Conservation (phyloP, 2,329 filamentous ascomycete species). For the Talaromyces sp. region DNA sequence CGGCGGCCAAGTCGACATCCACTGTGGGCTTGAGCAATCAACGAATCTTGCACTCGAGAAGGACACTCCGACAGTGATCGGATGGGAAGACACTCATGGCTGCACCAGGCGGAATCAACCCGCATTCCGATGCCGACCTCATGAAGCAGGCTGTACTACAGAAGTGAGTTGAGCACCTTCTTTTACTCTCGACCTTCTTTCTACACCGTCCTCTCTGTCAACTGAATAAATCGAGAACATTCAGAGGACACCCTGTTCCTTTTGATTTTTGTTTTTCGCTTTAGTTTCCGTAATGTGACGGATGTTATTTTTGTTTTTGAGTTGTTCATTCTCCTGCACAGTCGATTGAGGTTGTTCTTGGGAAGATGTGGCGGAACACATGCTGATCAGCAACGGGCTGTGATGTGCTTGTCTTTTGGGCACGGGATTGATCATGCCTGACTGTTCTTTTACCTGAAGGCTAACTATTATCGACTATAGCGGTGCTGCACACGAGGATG, state of each 20-base stretch:
- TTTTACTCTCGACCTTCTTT: constrained; percentile 1
- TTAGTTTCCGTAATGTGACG: not conserved
- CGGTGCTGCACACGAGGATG: constrained; percentile 36
- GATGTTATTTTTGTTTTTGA: not conserved
- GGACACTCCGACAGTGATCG: constrained; percentile 19
- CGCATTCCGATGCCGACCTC: constrained; percentile 52
- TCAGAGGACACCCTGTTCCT: not conserved
- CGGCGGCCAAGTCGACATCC: not conserved
- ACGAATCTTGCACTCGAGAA: not conserved
- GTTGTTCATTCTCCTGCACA: not conserved
- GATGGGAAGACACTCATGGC: constrained; percentile 40
- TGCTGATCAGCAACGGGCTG: not conserved
- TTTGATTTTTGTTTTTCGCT: not conserved
- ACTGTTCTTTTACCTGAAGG: not conserved
- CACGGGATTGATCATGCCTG: not conserved
- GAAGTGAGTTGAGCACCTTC: constrained; percentile 46
- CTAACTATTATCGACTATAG: constrained; percentile 15
- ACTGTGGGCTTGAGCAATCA: not conserved
- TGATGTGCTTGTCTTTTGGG: not conserved
- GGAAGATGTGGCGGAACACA: not conserved
- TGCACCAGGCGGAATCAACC: constrained; percentile 44
- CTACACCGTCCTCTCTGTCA: not conserved
- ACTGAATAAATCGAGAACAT: not conserved
- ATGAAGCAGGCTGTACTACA: constrained; percentile 55
- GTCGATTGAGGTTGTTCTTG: not conserved